A percentile compares a stretch with the other conserved stretches of the same genome.
Evolutionary conservation across 1,284 basidiomycete genomes (phyloP).

Genomic region (Earliella scabrosa): DNA sequence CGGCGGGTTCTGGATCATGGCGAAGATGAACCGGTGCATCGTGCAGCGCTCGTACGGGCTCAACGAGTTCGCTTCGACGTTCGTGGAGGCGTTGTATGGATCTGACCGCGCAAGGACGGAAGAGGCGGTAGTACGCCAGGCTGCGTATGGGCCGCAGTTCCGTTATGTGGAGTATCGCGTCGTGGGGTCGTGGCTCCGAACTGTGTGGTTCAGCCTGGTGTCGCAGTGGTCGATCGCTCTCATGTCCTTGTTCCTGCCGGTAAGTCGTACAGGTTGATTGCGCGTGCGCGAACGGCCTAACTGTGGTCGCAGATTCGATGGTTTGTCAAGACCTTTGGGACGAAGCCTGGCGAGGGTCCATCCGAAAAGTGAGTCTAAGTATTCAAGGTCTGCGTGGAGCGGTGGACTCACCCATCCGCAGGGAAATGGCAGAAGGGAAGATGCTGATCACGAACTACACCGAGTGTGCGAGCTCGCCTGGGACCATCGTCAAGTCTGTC

Average conservation of each 20-base stretch:
- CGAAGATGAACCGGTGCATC: conserved; percentile 61
- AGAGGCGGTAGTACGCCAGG: conserved; percentile 25
- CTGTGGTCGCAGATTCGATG: conserved; percentile 49
- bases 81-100: neutral
- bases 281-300: neutral
- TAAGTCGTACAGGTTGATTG: neutral
- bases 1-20: conserved; percentile 72
- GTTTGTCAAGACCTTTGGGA: conserved; percentile 53
- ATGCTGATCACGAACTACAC: conserved; percentile 64
- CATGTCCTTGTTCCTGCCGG: conserved; percentile 5
- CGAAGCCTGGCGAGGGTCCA: conserved; percentile 68
- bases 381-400: no score
- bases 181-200: conserved; percentile 36
- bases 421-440: conserved; percentile 59
- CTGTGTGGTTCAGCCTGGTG: conserved; percentile 45
- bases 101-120: neutral
- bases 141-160: conserved; percentile 68
- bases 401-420: conserved; percentile 31
- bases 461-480: conserved; percentile 45
- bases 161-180: conserved; percentile 75
- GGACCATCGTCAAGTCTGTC: conserved; percentile 61
- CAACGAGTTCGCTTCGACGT: conserved; percentile 44
- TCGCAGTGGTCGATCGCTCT: conserved; percentile 31
- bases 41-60: conserved; percentile 85
- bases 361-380: conserved; percentile 53